These are phyloP conservation scores for Salvia miltiorrhiza DNA, from an alignment of 257 asterid genomes.

Conservation along the genomic window DNA sequence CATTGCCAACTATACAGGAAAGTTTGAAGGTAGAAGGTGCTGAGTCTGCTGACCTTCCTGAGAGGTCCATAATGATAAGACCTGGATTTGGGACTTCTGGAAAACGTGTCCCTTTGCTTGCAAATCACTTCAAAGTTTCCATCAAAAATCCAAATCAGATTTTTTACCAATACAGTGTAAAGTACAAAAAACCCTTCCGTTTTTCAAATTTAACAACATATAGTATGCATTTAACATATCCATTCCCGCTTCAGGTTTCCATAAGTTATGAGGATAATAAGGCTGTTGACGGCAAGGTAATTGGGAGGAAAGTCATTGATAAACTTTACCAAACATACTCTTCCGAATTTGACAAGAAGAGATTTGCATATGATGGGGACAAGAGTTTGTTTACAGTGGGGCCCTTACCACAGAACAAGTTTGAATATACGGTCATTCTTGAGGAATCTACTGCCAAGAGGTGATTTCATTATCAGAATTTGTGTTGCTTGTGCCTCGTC, in stretches of 20 bases:
- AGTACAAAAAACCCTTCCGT: slow-evolving; percentile 11
- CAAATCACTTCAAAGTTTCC: slow-evolving; percentile 77
- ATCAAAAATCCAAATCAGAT: slow-evolving; percentile 45
- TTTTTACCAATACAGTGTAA: slow-evolving; percentile 73
- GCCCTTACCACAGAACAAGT: slow-evolving; percentile 63
- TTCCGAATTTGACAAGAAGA: slow-evolving; percentile 64
- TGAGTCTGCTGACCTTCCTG: slow-evolving; percentile 39
- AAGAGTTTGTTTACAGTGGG: slow-evolving; percentile 70
- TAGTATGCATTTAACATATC: slow-evolving; percentile 9
- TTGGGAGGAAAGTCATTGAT: slow-evolving; percentile 66
- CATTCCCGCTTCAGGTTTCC: slow-evolving; percentile 55
- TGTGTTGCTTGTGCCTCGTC: neutral
- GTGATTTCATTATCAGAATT: slow-evolving; percentile 33
- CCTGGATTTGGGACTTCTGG: slow-evolving; percentile 76
- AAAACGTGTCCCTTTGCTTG: slow-evolving; percentile 46
- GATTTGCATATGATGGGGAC: slow-evolving; percentile 83
- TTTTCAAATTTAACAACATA: slow-evolving; percentile 12
- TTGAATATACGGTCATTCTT: slow-evolving; percentile 55
- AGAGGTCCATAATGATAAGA: slow-evolving; percentile 47
- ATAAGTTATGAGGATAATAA: slow-evolving; percentile 48
- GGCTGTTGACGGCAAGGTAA: slow-evolving; percentile 46
- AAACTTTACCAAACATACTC: slow-evolving; percentile 70
- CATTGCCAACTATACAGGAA: slow-evolving; percentile 26
- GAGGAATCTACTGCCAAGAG: slow-evolving; percentile 64
- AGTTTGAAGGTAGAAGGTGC: slow-evolving; percentile 30